A percentile compares a stretch with the other conserved stretches of the same genome.
Conservation (phyloP, 306 rosid species). For the Pachyrhizus erosus region DNA sequence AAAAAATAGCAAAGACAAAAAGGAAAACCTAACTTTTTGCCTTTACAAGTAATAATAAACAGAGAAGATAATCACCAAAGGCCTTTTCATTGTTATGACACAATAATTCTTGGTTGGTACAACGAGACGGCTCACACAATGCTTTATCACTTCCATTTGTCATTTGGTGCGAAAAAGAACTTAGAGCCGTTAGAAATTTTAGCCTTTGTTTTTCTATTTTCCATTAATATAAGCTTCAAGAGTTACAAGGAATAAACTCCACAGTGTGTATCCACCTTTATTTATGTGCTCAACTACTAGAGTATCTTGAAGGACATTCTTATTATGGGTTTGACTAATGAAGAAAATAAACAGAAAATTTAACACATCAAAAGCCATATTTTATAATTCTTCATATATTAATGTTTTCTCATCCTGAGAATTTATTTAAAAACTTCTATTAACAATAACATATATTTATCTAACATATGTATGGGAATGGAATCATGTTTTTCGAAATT, state of each 20-base stretch:
- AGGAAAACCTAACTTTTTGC: constrained; percentile 4
- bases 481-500: too few species aligned
- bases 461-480: too few species aligned
- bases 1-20: background rate
- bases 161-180: background rate
- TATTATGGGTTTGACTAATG: background rate
- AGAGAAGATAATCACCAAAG: background rate
- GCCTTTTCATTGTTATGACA: constrained; percentile 17
- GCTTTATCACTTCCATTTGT: constrained; percentile 27
- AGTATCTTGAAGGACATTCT: background rate
- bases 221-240: background rate
- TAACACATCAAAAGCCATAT: too few species aligned
- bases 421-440: too few species aligned
- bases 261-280: too few species aligned
- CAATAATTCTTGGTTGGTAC: constrained; percentile 16
- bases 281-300: background rate
- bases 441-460: too few species aligned
- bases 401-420: too few species aligned
- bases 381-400: too few species aligned
- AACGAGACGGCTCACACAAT: constrained; percentile 19
- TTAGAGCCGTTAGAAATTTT: background rate
- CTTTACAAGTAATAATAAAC: background rate
- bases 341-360: background rate
- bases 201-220: background rate
- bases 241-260: background rate